A percentile compares a stretch with the other conserved stretches of the same genome.
Conservation (phyloP, 2,329 filamentous ascomycete genomes). For the Volutella citrinella region DNA sequence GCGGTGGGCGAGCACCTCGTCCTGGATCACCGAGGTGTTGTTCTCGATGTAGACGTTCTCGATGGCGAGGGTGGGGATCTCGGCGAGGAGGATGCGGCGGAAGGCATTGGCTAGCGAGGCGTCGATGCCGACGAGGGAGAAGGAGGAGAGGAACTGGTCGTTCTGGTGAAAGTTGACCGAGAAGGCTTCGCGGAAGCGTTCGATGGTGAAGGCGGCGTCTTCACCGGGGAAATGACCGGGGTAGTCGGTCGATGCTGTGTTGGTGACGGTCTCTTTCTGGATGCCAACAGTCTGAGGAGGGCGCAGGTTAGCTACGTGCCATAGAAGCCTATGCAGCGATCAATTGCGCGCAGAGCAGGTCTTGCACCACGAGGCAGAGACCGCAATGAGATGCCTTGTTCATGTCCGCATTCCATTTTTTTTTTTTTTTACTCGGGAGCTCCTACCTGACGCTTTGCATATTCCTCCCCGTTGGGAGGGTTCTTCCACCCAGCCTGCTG, state of each 20-base stretch:
- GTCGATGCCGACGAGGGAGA: constrained; percentile 89
- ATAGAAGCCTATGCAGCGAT: constrained; percentile 22
- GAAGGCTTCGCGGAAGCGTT: constrained; percentile 69
- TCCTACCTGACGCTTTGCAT: constrained; percentile 62
- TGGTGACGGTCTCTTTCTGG: constrained; percentile 84
- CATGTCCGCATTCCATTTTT: too few species aligned
- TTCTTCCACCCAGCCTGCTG: constrained; percentile 33
- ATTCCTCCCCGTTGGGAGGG: constrained; percentile 51
- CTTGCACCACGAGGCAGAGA: too few species aligned
- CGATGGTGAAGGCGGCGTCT: constrained; percentile 75
- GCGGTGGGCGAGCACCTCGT: constrained; percentile 90
- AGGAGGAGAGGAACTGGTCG: constrained; percentile 71
- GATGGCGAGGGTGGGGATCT: constrained; percentile 91
- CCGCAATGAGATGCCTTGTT: too few species aligned
- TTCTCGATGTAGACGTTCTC: constrained; percentile 91
- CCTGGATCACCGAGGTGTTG: constrained; percentile 97
- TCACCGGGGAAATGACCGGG: constrained; percentile 89
- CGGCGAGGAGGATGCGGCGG: constrained; percentile 90
- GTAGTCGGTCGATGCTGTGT: constrained; percentile 87
- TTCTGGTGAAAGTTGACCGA: constrained; percentile 82
- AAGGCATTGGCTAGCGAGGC: constrained; percentile 95
- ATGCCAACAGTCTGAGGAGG: constrained; percentile 71
- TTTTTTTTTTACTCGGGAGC: too few species aligned
- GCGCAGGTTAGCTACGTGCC: constrained; percentile 11
- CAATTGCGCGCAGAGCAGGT: too few species aligned